Percentiles rank a stretch among this genome's conserved stretches.
Evolutionary conservation across 2,329 filamentous ascomycete species (phyloP).

Genomic region (Colletotrichum ledebouriae): DNA sequence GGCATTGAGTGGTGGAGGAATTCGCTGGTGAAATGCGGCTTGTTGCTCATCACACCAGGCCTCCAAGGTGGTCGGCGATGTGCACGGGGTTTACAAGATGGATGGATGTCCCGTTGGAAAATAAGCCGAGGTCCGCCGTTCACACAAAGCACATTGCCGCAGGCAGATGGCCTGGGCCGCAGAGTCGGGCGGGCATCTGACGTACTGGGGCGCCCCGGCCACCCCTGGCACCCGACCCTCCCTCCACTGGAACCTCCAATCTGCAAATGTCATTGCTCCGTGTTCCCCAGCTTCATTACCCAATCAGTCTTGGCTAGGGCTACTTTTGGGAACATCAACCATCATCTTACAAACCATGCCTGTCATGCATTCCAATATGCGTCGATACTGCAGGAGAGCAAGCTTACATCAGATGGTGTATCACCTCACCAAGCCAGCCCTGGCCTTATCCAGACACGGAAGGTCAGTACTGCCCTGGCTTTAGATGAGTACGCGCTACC

Average conservation of each 20-base stretch:
- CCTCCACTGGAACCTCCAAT: not conserved
- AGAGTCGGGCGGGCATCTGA: constrained; percentile 37
- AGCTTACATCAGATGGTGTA: constrained; percentile 39
- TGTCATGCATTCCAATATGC: constrained; percentile 27
- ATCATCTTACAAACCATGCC: constrained; percentile 35
- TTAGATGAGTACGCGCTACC: constrained; percentile 11
- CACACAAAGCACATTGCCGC: constrained; percentile 15
- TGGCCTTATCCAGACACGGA: constrained; percentile 7
- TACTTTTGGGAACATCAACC: constrained; percentile 17
- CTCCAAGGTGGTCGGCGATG: constrained; percentile 3
- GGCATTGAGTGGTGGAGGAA: constrained; percentile 47
- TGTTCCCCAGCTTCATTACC: constrained; percentile 6
- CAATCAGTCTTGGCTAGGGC: constrained; percentile 14
- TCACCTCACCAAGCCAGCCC: constrained; percentile 8
- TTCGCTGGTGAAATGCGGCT: constrained; percentile 30
- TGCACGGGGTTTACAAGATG: constrained; percentile 13
- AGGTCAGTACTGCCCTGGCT: constrained; percentile 3
- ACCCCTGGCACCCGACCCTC: not conserved
- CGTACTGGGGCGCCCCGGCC: constrained; percentile 30
- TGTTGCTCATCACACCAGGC: constrained; percentile 32
- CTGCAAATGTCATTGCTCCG: not conserved
- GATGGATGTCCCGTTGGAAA: not conserved
- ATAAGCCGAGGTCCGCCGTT: constrained; percentile 36
- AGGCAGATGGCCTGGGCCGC: constrained; percentile 24
- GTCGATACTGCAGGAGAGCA: constrained; percentile 19